phyloP scores from a whole-genome alignment of 108 stramenopile genomes.

The Poteriospumella lacustris region DNA sequence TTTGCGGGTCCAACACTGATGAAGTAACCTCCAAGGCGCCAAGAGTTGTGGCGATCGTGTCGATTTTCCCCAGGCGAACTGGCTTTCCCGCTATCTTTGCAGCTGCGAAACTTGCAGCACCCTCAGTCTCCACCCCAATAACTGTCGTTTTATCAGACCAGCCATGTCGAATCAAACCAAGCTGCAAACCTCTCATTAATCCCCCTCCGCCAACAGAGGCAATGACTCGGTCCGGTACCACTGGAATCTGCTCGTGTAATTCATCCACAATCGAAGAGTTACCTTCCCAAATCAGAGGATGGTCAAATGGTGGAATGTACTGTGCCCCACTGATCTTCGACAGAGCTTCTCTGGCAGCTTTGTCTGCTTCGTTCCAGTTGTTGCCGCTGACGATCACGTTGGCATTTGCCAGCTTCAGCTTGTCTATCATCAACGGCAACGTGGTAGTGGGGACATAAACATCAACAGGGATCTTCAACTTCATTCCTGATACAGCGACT shows the following conservation, averaged over 20 bases:
- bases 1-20: background rate
- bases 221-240: constrained; percentile 63
- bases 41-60: constrained; percentile 71
- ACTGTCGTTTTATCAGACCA: constrained; percentile 44
- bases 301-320: constrained; percentile 74
- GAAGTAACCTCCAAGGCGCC: constrained; percentile 71
- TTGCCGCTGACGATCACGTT: constrained; percentile 68
- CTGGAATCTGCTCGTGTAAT: constrained; percentile 44
- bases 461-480: constrained; percentile 57
- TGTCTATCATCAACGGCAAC: constrained; percentile 67
- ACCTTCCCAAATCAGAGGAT: constrained; percentile 72
- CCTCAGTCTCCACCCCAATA: constrained; percentile 74
- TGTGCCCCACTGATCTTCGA: constrained; percentile 28
- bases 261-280: constrained; percentile 77
- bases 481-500: constrained; percentile 64
- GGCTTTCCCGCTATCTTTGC: constrained; percentile 46
- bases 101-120: constrained; percentile 69
- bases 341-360: background rate
- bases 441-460: constrained; percentile 80
- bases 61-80: constrained; percentile 59
- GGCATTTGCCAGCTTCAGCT: constrained; percentile 61
- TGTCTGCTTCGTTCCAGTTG: constrained; percentile 83
- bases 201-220: constrained; percentile 83
- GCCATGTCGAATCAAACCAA: constrained; percentile 59
- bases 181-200: constrained; percentile 67